These are phyloP conservation scores for Rhododendron mucronatum DNA, from an alignment of 148 eudicot genomes.

Conservation along the genomic window DNA sequence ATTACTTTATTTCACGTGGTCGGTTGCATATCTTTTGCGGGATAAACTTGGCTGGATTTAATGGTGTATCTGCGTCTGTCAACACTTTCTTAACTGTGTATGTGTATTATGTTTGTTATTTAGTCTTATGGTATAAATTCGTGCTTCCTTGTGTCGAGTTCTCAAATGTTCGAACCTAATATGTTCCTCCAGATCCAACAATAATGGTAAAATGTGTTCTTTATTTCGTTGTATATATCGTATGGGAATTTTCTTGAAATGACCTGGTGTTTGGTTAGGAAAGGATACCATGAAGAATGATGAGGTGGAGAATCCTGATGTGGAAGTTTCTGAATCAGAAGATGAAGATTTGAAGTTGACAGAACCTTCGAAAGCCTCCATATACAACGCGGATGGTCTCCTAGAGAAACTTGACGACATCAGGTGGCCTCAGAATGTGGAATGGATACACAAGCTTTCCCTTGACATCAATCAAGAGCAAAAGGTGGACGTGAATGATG, in stretches of 20 bases:
- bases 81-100: background rate
- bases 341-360: constrained; percentile 47
- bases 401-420: constrained; percentile 72
- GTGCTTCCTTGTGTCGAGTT: background rate
- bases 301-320: constrained; percentile 13
- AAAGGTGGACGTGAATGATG: constrained; percentile 83
- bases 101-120: background rate
- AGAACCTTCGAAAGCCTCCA: constrained; percentile 75
- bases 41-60: background rate
- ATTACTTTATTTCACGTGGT: background rate
- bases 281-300: constrained; percentile 21
- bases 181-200: background rate
- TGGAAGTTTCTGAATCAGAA: constrained; percentile 45
- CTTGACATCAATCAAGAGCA: constrained; percentile 48
- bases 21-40: background rate
- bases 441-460: constrained; percentile 68
- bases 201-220: background rate
- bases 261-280: constrained; percentile 7
- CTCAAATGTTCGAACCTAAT: background rate
- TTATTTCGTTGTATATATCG: background rate
- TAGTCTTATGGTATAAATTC: background rate
- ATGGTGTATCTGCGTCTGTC: background rate
- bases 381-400: constrained; percentile 59
- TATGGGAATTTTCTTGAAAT: constrained; percentile 20
- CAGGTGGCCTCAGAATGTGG: constrained; percentile 68